Percentiles rank a stretch among this genome's conserved stretches.
phyloP scores from a whole-genome alignment of 345 rosid genomes.

The Noccaea caerulescens region DNA sequence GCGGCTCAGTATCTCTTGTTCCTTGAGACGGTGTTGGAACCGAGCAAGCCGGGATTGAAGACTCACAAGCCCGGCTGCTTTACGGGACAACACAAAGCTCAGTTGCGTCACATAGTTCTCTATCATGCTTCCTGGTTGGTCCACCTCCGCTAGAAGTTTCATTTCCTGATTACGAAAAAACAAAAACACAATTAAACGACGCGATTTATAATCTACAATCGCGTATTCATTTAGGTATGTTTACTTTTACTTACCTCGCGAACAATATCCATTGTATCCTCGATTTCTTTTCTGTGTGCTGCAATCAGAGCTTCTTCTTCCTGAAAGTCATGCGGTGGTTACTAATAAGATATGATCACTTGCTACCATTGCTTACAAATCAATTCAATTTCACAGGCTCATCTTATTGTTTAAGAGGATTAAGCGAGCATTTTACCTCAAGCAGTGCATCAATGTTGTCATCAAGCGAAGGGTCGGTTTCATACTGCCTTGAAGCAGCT shows the following conservation, averaged over 20 bases:
- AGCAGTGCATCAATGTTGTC: slow-evolving; percentile 82
- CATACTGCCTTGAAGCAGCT: slow-evolving; percentile 49
- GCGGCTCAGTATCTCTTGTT: slow-evolving; percentile 88
- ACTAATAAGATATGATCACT: neutral
- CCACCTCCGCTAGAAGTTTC: slow-evolving; percentile 95
- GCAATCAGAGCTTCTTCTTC: slow-evolving; percentile 96
- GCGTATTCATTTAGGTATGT: neutral
- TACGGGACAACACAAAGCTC: slow-evolving; percentile 90
- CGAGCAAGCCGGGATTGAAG: slow-evolving; percentile 95
- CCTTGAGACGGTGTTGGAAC: slow-evolving; percentile 95
- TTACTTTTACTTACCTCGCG: slow-evolving; percentile 78
- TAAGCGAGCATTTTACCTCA: slow-evolving; percentile 57
- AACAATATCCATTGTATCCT: slow-evolving; percentile 97
- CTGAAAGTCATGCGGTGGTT: slow-evolving; percentile 41
- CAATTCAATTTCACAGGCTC: slow-evolving; percentile 2
- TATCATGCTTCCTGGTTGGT: slow-evolving; percentile 96
- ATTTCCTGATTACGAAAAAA: slow-evolving; percentile 69
- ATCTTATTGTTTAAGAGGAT: neutral
- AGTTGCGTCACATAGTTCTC: slow-evolving; percentile 90
- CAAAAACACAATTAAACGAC: neutral
- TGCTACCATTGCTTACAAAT: slow-evolving; percentile 13
- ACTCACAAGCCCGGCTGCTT: slow-evolving; percentile 93
- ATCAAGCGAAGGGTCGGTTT: slow-evolving; percentile 60
- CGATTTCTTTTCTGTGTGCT: slow-evolving; percentile 97
- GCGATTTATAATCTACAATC: neutral